phyloP scores from a whole-genome alignment of 305 asterid genomes.

The Fraxinus latifolia region DNA sequence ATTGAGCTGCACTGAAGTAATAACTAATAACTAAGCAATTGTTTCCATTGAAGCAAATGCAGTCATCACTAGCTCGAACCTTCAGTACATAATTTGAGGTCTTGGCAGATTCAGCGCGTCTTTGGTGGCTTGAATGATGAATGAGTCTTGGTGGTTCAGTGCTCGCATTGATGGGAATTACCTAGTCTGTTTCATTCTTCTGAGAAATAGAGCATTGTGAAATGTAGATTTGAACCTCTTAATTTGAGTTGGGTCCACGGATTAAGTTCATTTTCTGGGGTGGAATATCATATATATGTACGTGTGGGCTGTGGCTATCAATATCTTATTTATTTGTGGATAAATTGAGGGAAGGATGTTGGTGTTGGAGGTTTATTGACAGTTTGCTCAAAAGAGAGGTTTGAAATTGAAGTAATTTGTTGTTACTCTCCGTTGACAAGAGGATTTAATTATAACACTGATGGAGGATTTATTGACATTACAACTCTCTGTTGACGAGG shows the following conservation, averaged over 20 bases:
- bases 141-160: not conserved
- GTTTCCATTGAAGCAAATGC: not conserved
- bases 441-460: too few relatives aligned
- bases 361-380: not conserved
- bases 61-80: not conserved
- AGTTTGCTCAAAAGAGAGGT: not conserved
- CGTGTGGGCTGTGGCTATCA: not conserved
- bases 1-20: not conserved
- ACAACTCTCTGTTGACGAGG: not conserved
- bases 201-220: not conserved
- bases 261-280: not conserved
- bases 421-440: not conserved
- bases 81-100: not conserved
- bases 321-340: not conserved
- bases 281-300: not conserved
- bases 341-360: not conserved
- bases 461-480: too few relatives aligned
- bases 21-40: not conserved
- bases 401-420: not conserved
- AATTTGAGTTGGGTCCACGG: not conserved
- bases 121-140: not conserved
- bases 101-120: not conserved
- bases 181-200: not conserved
- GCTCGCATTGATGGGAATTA: not conserved
- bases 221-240: not conserved